Evolutionary conservation across 306 rosid genomes (phyloP).

Genomic region (Bauhinia variegata): DNA sequence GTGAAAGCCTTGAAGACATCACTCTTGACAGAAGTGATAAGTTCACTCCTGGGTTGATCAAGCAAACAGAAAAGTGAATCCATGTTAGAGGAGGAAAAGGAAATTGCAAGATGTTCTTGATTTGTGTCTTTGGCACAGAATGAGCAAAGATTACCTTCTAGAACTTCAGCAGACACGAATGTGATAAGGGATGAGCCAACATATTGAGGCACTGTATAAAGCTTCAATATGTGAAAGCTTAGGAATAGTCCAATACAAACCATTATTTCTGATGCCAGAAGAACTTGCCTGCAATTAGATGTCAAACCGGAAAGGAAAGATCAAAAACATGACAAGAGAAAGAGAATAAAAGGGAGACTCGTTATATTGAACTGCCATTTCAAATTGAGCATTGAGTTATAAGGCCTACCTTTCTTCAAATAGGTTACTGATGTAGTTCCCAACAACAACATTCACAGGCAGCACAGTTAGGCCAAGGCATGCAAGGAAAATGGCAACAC

Average conservation of each 20-base stretch:
- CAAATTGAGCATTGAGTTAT: neutral
- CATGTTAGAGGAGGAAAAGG: constrained; percentile 4
- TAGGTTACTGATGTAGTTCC: constrained; percentile 85
- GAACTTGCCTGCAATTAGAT: constrained; percentile 67
- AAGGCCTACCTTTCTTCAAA: constrained; percentile 87
- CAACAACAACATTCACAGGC: constrained; percentile 80
- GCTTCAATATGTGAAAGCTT: constrained; percentile 65
- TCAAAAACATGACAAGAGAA: constrained; percentile 8
- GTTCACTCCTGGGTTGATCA: constrained; percentile 69
- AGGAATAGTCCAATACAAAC: constrained; percentile 76
- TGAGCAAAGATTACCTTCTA: constrained; percentile 67
- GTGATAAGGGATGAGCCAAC: constrained; percentile 86
- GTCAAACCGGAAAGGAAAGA: constrained; percentile 23
- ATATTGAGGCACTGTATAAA: constrained; percentile 72
- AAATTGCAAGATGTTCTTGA: neutral
- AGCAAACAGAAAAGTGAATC: constrained; percentile 14
- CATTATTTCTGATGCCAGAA: constrained; percentile 77
- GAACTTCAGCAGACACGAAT: constrained; percentile 83
- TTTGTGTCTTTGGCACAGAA: neutral
- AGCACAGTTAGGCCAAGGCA: constrained; percentile 93
- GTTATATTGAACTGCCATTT: neutral
- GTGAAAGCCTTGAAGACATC: constrained; percentile 86
- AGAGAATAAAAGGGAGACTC: neutral
- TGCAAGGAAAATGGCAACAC: constrained; percentile 86
- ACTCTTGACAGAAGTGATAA: constrained; percentile 78